phyloP scores from a whole-genome alignment of 176 grass and related monocot genomes.

The Cenchrus purpureus region DNA sequence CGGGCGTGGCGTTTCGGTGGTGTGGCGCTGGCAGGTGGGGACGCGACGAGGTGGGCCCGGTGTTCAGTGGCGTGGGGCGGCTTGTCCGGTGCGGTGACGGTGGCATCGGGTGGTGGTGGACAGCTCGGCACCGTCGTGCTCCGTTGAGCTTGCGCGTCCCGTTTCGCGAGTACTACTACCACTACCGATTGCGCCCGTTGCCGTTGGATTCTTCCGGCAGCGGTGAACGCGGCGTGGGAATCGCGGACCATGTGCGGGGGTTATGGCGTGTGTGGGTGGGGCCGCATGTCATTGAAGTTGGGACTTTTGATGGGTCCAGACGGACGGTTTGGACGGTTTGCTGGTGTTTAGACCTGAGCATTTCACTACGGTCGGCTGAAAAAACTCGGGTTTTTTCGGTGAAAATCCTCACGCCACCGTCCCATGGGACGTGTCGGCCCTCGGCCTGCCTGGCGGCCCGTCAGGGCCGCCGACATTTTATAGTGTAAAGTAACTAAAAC shows the following conservation, averaged over 20 bases:
- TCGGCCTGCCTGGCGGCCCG: no score
- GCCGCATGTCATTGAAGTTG: not conserved
- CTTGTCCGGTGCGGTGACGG: not conserved
- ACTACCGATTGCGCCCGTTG: not conserved
- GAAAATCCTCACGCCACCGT: no score
- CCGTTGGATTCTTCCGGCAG: not conserved
- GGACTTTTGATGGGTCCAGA: slow-evolving; percentile 14
- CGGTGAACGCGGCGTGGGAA: slow-evolving; percentile 32
- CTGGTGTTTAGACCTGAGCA: not conserved
- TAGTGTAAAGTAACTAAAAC: no score
- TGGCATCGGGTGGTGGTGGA: slow-evolving; percentile 21
- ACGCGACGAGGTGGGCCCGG: accelerated
- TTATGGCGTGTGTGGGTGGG: not conserved
- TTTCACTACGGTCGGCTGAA: no score
- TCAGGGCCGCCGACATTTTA: no score
- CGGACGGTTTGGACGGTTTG: slow-evolving; percentile 14
- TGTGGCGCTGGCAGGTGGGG: slow-evolving; percentile 29
- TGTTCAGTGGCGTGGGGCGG: not conserved
- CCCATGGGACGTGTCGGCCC: no score
- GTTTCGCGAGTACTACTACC: not conserved
- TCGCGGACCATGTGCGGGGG: slow-evolving; percentile 40
- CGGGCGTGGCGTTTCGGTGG: not conserved
- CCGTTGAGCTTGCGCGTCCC: slow-evolving; percentile 23
- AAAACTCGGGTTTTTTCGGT: no score
- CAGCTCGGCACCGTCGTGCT: slow-evolving; percentile 51